Evolutionary conservation across 176 grass and related monocot species (phyloP).

Genomic region (Guadua angustifolia): DNA sequence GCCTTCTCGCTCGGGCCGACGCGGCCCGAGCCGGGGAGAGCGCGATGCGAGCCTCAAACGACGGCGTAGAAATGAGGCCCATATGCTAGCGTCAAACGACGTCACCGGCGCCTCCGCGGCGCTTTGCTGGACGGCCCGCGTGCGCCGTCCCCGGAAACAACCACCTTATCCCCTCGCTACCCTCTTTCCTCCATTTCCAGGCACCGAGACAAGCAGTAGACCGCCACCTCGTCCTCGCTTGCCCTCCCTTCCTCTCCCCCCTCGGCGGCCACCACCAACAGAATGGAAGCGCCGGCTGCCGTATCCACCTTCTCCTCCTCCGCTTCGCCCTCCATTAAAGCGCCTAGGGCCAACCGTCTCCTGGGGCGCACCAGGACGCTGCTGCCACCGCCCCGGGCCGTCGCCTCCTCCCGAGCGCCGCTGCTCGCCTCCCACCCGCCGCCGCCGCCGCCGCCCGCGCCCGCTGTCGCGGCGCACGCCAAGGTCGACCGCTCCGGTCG

Average conservation of each 20-base stretch:
- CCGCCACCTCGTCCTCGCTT: neutral
- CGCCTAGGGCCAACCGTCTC: neutral
- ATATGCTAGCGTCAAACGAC: too few relatives aligned
- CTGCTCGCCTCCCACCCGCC: constrained; percentile 37
- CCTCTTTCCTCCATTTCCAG: constrained; percentile 28
- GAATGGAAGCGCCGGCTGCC: constrained; percentile 42
- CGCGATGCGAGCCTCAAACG: too few relatives aligned
- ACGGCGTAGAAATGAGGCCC: too few relatives aligned
- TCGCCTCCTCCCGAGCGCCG: constrained; percentile 44
- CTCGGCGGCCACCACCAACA: constrained; percentile 30
- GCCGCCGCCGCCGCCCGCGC: neutral
- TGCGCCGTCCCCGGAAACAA: neutral
- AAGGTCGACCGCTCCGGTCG: constrained; percentile 80
- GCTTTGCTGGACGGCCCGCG: too few relatives aligned
- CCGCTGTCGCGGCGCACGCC: neutral
- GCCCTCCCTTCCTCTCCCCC: constrained; percentile 6
- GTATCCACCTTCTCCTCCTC: neutral
- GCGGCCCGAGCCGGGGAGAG: too few relatives aligned
- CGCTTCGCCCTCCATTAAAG: neutral
- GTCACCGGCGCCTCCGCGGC: too few relatives aligned
- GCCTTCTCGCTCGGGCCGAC: too few relatives aligned
- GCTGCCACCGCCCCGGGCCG: constrained; percentile 25
- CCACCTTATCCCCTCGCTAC: constrained; percentile 59
- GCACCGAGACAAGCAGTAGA: neutral
- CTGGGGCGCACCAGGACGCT: constrained; percentile 19